Percentiles rank a stretch among this genome's conserved stretches.
Evolutionary conservation across 2,329 filamentous ascomycete species (phyloP).

Genomic region (Bipolaris cookei): DNA sequence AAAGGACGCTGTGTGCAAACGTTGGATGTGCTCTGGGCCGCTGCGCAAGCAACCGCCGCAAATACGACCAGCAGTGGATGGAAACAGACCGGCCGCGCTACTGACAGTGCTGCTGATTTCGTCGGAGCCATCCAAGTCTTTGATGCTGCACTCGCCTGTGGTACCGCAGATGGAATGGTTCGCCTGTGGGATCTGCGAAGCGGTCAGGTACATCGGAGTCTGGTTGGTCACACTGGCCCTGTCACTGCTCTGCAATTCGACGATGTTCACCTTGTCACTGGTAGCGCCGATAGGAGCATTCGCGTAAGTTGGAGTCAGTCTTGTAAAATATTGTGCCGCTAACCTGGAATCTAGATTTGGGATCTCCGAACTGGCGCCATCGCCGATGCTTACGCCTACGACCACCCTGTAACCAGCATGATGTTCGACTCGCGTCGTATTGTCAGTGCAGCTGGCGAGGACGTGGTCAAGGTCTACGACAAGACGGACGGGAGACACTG

Average conservation of each 20-base stretch:
- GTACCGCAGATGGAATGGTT: constrained; percentile 97
- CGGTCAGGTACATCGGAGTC: constrained; percentile 93
- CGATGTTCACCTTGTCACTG: constrained; percentile 91
- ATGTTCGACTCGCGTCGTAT: constrained; percentile 95
- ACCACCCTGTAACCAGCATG: constrained; percentile 90
- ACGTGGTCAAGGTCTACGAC: constrained; percentile 97
- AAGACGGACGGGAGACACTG: constrained; percentile 95
- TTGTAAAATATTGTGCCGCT: background rate
- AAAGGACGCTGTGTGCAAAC: constrained; percentile 98
- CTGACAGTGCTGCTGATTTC: constrained; percentile 79
- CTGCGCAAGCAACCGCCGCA: constrained; percentile 77
- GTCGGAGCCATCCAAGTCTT: constrained; percentile 95
- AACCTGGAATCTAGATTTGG: constrained; percentile 76
- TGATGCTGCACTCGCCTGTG: constrained; percentile 92
- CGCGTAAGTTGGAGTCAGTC: constrained; percentile 68
- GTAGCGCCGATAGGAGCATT: constrained; percentile 89
- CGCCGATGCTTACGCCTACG: constrained; percentile 94
- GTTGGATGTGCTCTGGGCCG: constrained; percentile 96
- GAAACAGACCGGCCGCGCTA: constrained; percentile 72
- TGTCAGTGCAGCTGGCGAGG: constrained; percentile 85
- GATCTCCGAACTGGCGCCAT: constrained; percentile 96
- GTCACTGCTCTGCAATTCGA: constrained; percentile 97
- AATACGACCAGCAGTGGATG: constrained; percentile 67
- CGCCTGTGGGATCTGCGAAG: constrained; percentile 94
- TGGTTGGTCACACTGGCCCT: constrained; percentile 93